These are phyloP conservation scores for Aspergillus proliferans DNA, from an alignment of 2,329 filamentous ascomycete genomes.

Conservation along the genomic window DNA sequence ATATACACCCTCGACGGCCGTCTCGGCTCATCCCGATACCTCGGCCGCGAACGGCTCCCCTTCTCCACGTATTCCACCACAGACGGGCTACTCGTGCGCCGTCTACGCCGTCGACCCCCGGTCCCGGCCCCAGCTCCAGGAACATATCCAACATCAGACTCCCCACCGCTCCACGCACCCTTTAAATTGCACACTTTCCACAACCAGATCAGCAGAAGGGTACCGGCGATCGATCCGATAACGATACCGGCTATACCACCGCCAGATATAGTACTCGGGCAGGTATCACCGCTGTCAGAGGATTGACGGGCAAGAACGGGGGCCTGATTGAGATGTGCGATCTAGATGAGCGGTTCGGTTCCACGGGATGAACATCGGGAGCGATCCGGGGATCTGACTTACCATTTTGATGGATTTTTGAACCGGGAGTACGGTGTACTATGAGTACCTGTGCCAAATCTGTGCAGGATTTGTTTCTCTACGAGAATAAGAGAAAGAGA, in stretches of 20 bases:
- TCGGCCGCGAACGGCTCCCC: constrained; percentile 11
- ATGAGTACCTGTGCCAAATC: not conserved
- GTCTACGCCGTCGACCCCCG: constrained; percentile 15
- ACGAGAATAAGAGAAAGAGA: not conserved
- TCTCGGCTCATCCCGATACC: constrained; percentile 24
- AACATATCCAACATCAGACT: constrained; percentile 20
- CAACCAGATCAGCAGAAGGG: constrained; percentile 33
- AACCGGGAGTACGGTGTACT: not conserved
- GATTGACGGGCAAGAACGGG: constrained; percentile 14
- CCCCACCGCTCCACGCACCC: constrained; percentile 14
- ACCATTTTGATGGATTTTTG: not conserved
- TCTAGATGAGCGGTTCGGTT: not conserved
- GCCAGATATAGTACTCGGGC: constrained; percentile 26
- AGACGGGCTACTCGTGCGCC: constrained; percentile 11
- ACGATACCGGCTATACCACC: constrained; percentile 37
- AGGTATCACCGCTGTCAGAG: constrained; percentile 9
- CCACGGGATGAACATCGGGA: not conserved
- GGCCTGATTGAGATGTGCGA: not conserved
- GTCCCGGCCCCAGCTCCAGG: constrained; percentile 15
- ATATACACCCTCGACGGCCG: constrained; percentile 34
- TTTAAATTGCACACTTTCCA: constrained; percentile 22
- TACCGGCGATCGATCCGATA: constrained; percentile 33
- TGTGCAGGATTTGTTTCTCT: too few species aligned
- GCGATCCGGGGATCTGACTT: not conserved
- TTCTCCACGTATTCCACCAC: constrained; percentile 29